Evolutionary conservation across 305 asterid species (phyloP), one percentile per base, ranked within the genome.

Genomic region (Solanum hybrid): DNA sequence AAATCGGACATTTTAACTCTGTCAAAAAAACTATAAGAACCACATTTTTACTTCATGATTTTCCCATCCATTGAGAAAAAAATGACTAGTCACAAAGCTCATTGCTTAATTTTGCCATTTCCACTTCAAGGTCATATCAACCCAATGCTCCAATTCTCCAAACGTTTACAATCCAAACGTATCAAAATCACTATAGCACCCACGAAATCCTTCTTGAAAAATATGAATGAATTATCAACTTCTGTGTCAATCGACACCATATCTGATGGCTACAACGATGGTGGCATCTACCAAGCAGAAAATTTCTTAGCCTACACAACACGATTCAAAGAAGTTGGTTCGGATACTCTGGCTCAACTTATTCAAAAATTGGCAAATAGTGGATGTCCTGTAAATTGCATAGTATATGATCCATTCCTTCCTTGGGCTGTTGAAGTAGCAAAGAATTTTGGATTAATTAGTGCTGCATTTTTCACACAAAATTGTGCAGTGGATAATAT

Each of bases 391-490:
- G 92, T 91, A 4, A 89, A 88, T 42, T 92, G 93, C 85, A 86
- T 93, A 7, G 71, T 94, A 1, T 93, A 91, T 86, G 95, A 94
- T 90, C 90, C 94, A 73, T 94, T 93, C 51, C 35, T 92, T 14
- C 81, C 93, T 37, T 94, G 95, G 96, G 94, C 82, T 24, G 86
- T 93, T 20, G 94, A 94, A 31, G 93, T 93, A 2, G 93, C 92
- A 4, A 91, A 93, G 81, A 86, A 81, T 6, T 78, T 89, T 36
- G 93, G 91, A 14, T 10, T 94, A 14, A 29, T 16, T 2, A 90
- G 87, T 27, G 95, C 94, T 56, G 91, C 91, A 3, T 93, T 94
- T 77, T 94, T 93, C 86, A 94, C 96, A 72, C 95, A 93, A 86
- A 82, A 94, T 36, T 94, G 96, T 88, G 92, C 92, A 27, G 96